Conservation (phyloP, 1,139 yeast genomes). For the Diutina neorugosa region DNA sequence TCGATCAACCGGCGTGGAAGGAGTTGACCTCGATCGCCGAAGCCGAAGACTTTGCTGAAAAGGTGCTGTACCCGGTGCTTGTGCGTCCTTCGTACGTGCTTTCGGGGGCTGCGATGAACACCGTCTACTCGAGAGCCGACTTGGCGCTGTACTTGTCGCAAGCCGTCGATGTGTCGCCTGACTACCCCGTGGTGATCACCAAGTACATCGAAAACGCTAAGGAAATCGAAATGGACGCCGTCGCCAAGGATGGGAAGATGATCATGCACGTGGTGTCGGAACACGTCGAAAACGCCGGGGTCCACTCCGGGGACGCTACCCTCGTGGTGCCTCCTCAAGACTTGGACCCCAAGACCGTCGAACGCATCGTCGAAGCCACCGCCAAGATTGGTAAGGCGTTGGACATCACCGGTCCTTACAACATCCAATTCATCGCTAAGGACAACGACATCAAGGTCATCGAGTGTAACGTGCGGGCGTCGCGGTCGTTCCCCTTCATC, state of each 20-base stretch:
- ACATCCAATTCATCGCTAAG: constrained; percentile 91
- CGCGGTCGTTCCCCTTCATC: constrained; percentile 97
- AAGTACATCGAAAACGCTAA: constrained; percentile 95
- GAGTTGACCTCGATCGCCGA: constrained; percentile 90
- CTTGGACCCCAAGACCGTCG: constrained; percentile 82
- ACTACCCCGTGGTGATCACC: constrained; percentile 95
- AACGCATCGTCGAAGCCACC: constrained; percentile 86
- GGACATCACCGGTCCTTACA: constrained; percentile 96
- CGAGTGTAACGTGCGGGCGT: constrained; percentile 97
- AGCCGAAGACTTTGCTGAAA: constrained; percentile 86
- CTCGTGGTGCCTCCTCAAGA: constrained; percentile 96
- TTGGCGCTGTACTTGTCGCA: constrained; percentile 79
- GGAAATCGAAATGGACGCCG: constrained; percentile 99
- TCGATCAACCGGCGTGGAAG: constrained; percentile 99
- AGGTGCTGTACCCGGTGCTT: constrained; percentile 87
- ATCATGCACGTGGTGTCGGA: constrained; percentile 97
- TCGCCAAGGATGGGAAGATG: constrained; percentile 88
- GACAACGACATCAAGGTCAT: constrained; percentile 91
- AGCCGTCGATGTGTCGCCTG: constrained; percentile 96
- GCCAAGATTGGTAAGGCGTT: constrained; percentile 94
- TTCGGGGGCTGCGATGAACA: constrained; percentile 99
- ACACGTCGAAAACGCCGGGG: constrained; percentile 99
- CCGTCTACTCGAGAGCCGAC: constrained; percentile 84
- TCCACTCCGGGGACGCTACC: constrained; percentile 98
- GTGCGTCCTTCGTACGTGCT: constrained; percentile 97